Evolutionary conservation across 352 stramenopile species (phyloP), one percentile per base, ranked within the genome.

Genomic region (Thalassiosira exigua): DNA sequence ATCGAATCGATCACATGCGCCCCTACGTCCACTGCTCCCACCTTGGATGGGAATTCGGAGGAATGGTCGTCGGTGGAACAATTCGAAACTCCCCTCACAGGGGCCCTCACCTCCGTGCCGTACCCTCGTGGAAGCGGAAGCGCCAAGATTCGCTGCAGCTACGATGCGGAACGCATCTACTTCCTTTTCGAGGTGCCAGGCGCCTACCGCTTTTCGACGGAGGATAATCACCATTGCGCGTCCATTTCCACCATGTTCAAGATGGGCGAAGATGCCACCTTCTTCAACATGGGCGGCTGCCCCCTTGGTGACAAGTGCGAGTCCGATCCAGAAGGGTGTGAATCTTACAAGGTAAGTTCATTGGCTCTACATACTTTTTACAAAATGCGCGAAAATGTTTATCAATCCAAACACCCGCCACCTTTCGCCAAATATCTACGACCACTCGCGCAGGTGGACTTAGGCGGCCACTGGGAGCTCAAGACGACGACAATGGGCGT

Each of bases 231-330:
- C 9, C 22, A 57, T 24, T 79, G 67, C 44, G 64, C 77, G 1
- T 30, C 70, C 1, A 70, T 85, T 29, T 56, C 46, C 14, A 71
- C 58, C 51, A 85, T 85, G 70, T 82, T 82, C 64, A 71, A 82
- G 44, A 70, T 82, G 17, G 77, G 77, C 14, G 21, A 29, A 17
- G 36, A 79, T 11, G 77, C 77, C 5, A 60, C 46, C 4, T 44
- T 81, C 2, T 66, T 52, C 19, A 79, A 71, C 30, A 79, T 82
- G 77, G 77, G 77, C 7, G 54, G 51, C 21, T 85, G 77, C 46
- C 77, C 77, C 7, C 11, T 76, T 19, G 70, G 70, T 14, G 30
- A 21, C 1, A 19, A 61, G 39, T 53, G 44, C 4, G 66, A 59
- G 12, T 39, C 48, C 4, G 56, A 56, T 22, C 65, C 58, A 9